These are phyloP conservation scores for Myriosclerotinia curreyana DNA, from an alignment of 2,329 filamentous ascomycete genomes.

Conservation along the genomic window DNA sequence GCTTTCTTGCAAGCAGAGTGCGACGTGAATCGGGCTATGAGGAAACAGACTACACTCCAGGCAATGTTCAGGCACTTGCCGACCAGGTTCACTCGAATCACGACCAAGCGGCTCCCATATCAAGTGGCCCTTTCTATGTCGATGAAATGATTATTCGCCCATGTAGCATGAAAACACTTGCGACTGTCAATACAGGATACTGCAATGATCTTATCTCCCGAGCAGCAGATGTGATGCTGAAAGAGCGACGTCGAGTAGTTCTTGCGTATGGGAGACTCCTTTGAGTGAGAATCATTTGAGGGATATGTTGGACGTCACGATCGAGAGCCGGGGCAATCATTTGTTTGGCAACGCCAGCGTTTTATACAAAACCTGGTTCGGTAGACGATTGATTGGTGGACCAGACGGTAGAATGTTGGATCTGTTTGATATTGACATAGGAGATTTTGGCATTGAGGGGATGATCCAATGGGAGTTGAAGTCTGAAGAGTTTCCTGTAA, in stretches of 20 bases:
- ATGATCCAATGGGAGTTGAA: background rate
- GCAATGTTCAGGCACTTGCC: constrained; percentile 42
- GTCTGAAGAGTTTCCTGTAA: background rate
- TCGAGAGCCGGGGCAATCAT: constrained; percentile 44
- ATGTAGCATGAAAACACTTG: constrained; percentile 50
- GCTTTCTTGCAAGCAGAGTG: constrained; percentile 1
- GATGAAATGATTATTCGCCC: constrained; percentile 49
- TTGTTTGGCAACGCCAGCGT: constrained; percentile 37
- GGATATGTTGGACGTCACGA: constrained; percentile 47
- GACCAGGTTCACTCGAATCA: constrained; percentile 42
- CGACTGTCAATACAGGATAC: constrained; percentile 43
- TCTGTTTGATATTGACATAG: background rate
- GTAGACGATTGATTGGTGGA: background rate
- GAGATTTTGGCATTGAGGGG: background rate
- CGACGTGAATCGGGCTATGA: background rate
- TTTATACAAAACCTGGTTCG: background rate
- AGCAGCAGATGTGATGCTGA: constrained; percentile 47
- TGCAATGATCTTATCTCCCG: constrained; percentile 47
- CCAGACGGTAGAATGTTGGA: background rate
- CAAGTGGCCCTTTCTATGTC: constrained; percentile 46
- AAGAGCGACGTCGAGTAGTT: constrained; percentile 44
- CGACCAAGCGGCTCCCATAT: constrained; percentile 47
- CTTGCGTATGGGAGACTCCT: constrained; percentile 46
- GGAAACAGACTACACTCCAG: constrained; percentile 44
- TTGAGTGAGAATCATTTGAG: constrained; percentile 47